These are phyloP conservation scores for Ogataea kodamae DNA, from an alignment of 805 yeast species.

Conservation along the genomic window DNA sequence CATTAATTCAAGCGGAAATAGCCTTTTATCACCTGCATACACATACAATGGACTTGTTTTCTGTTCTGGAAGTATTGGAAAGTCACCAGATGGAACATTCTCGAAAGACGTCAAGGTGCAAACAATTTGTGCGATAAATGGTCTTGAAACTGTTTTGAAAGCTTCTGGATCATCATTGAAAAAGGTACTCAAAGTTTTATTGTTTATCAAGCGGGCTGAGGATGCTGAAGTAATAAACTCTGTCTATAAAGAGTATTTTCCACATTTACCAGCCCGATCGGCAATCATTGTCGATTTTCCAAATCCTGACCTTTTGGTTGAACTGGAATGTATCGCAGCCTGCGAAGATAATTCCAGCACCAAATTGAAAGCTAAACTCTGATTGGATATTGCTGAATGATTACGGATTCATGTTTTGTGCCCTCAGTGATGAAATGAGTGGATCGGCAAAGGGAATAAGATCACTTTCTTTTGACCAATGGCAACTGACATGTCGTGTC, in stretches of 20 bases:
- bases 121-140: constrained; percentile 42
- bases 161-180: constrained; percentile 45
- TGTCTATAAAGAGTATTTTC: constrained; percentile 44
- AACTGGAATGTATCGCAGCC: constrained; percentile 43
- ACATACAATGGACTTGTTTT: constrained; percentile 40
- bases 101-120: constrained; percentile 43
- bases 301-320: constrained; percentile 45
- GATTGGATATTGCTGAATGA: neutral
- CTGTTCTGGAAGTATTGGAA: constrained; percentile 48
- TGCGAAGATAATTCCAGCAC: constrained; percentile 1
- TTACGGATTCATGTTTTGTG: neutral
- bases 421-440: no score
- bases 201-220: constrained; percentile 43
- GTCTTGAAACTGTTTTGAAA: constrained; percentile 39
- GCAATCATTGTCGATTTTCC: constrained; percentile 51
- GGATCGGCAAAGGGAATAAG: no score
- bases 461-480: no score
- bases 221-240: constrained; percentile 43
- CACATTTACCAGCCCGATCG: constrained; percentile 49
- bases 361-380: constrained; percentile 1
- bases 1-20: constrained; percentile 28
- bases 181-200: constrained; percentile 45
- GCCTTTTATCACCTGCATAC: constrained; percentile 39
- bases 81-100: constrained; percentile 27
- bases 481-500: no score